Base-by-base conservation (phyloP, 768 basidiomycete species). In the Rickenella mellea region DNA sequence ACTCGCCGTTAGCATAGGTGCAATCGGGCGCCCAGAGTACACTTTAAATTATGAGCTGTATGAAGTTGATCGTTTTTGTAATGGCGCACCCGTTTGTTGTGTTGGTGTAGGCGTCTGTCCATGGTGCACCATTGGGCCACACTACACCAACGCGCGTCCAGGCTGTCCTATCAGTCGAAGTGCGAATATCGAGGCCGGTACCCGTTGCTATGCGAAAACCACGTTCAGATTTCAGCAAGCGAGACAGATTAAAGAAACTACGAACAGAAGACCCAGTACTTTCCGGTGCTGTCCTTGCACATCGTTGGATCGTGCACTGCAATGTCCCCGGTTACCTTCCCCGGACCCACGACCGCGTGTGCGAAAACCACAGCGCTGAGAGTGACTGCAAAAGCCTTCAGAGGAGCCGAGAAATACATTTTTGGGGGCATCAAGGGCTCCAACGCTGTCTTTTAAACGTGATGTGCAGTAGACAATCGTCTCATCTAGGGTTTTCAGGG, bases 201-300 rank as follows among this genome's bases (percentile, higher is more conserved):
- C 63, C 70, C 15, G 68, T 70, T 3, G 68, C 69, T 70, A 28
- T 42, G 26, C 3, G 19, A 36, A 12, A n/a, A n/a, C n/a, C n/a
- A n/a, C n/a, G n/a, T n/a, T n/a, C n/a, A n/a, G n/a, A n/a, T n/a
- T n/a, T n/a, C n/a, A n/a, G n/a, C n/a, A n/a, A n/a, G n/a, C n/a
- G n/a, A n/a, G n/a, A n/a, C n/a, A n/a, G n/a, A n/a, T n/a, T n/a
- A n/a, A n/a, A n/a, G n/a, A n/a, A n/a, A n/a, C n/a, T n/a, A n/a
- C n/a, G n/a, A n/a, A 71, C 70, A 69, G 52, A 73, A 73, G 6
- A 76, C 54, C 44, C 64, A 76, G 42, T 68, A 74, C 42, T 57
- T 67, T 19, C 71, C 71, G 27, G 50, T 50, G 24, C 55, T 60
- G 47, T 74, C 71, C 45, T 69, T 71, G 58, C 72, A 75, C 55